These are phyloP conservation scores for Tremella mesenterica DNA, from an alignment of 768 basidiomycete species.

Conservation along the genomic window DNA sequence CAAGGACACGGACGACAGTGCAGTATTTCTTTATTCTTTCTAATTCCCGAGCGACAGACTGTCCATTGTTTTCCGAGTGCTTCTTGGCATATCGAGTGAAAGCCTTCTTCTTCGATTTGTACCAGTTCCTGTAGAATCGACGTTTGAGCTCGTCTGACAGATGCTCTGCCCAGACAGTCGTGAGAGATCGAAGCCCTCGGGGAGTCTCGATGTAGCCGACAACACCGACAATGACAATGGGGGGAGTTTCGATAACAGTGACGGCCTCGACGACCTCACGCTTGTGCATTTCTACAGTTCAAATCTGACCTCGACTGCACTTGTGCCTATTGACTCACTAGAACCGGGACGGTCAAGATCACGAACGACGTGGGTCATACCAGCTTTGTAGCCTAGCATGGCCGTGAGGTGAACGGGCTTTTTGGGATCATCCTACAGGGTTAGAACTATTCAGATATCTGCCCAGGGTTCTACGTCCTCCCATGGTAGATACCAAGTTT, in stretches of 20 bases:
- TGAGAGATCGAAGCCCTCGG: conserved; percentile 94
- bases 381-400: conserved; percentile 98
- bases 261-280: conserved; percentile 98
- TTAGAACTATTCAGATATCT: neutral
- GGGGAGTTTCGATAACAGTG: conserved; percentile 90
- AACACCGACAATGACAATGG: conserved; percentile 91
- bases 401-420: conserved; percentile 98
- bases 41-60: conserved; percentile 85
- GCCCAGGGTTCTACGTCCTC: neutral
- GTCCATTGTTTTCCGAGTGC: conserved; percentile 88
- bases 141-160: conserved; percentile 96
- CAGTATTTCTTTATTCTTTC: conserved; percentile 99
- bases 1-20: conserved; percentile 97
- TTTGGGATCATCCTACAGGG: conserved; percentile 90
- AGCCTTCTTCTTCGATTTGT: conserved; percentile 99
- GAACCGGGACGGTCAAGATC: conserved; percentile 99
- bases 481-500: too few species aligned
- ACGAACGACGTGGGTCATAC: conserved; percentile 98
- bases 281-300: conserved; percentile 90
- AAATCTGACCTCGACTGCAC: neutral
- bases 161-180: conserved; percentile 94
- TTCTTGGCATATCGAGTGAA: conserved; percentile 99
- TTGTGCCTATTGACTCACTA: conserved; percentile 56
- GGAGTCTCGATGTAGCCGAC: conserved; percentile 99
- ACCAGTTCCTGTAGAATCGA: conserved; percentile 99